Base-by-base conservation (phyloP, 1,284 basidiomycete genomes). In the Ceratobasidium sp. region DNA sequence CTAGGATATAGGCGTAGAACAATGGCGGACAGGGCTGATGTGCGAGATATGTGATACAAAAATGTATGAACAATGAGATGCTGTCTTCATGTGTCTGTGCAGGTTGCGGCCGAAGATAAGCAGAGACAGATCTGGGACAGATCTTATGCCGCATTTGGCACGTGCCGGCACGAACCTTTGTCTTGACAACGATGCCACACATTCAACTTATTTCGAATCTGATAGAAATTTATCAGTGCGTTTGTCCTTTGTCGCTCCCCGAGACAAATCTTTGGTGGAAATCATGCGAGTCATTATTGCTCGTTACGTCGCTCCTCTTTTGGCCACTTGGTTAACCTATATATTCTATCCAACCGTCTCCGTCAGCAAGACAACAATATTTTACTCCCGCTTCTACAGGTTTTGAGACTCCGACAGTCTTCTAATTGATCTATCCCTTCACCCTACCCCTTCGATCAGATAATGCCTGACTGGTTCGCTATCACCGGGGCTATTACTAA, bases 381-480 rank as follows among this genome's bases (percentile, higher is more conserved):
- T 56, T 40, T 54, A 33, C 66, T 54, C 50, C 66, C 66, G 33
- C 48, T 68, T 40, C 44, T n/a, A 12, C 62, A n/a, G 2, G 20
- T 13, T 64, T 68, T 68, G 50, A 38, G 17, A 68, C 66, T 54
- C 66, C 50, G 66, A 46, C 28, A 13, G 15, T 23, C 66, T 68
- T 38, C 66, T 68, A 54, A 52, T 68, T 54, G 28, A n/a, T 23
- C 50, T 67, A 67, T 33, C 4, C 1, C 33, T 33, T 33, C 33
- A 33, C 33, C 33, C 33, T 33, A 33, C 33, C 38, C 3, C 33
- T n/a, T n/a, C 33, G 28, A 52, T 54, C 28, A 68, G 23, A 68
- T 50, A 68, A 68, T 68, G 66, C 66, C 66, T 28, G 66, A 68
- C 33, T 68, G 66, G 66, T 54, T 68, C 26, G 66, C 66, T n/a